These are phyloP conservation scores for Ceratocystis harringtonii DNA, from an alignment of 2,329 filamentous ascomycete genomes.

Conservation along the genomic window DNA sequence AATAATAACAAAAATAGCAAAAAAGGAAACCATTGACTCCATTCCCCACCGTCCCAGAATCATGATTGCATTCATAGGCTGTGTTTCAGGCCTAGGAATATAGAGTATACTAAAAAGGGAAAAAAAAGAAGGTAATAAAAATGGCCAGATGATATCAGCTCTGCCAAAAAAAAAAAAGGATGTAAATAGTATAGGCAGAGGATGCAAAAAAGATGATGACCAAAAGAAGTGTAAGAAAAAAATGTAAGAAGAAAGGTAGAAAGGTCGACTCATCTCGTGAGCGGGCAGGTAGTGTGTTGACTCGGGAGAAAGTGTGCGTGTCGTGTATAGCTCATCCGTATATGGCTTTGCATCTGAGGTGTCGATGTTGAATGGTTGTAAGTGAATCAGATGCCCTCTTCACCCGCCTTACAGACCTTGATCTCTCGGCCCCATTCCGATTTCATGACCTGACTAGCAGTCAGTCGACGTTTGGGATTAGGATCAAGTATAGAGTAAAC, in stretches of 20 bases:
- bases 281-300: not conserved
- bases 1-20: conserved; percentile 5
- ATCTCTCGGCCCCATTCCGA: conserved; percentile 98
- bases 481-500: conserved; percentile 98
- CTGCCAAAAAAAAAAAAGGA: conserved; percentile 7
- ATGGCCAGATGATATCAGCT: conserved; percentile 2
- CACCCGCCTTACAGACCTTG: conserved; percentile 88
- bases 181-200: conserved; percentile 1
- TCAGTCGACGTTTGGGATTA: conserved; percentile 81
- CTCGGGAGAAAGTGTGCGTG: not conserved
- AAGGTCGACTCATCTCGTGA: not conserved
- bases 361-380: not conserved
- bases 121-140: conserved; percentile 13
- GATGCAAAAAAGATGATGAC: conserved; percentile 9
- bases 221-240: not conserved
- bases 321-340: conserved; percentile 1
- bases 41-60: conserved; percentile 16
- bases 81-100: conserved; percentile 17
- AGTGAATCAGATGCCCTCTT: conserved; percentile 64
- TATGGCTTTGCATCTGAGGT: not conserved
- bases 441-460: conserved; percentile 89
- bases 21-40: conserved; percentile 16
- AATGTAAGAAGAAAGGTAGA: not conserved
- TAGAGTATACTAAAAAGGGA: conserved; percentile 17
- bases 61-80: conserved; percentile 15